Conservation (phyloP, 768 basidiomycete genomes). For the Boletus subparvulus region DNA sequence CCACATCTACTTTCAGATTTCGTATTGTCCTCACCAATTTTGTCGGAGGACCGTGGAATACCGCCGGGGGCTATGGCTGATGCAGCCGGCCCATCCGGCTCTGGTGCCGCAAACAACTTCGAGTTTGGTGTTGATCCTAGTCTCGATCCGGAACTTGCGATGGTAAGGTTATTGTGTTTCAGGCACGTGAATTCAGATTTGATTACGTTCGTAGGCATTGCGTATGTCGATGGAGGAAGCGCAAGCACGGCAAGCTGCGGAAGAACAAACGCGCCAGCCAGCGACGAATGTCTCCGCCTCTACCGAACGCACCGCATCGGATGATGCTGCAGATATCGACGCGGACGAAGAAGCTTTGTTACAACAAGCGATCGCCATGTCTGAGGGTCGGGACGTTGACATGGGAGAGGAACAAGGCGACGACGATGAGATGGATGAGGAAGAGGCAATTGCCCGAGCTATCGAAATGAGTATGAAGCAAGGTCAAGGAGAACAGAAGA, state of each 20-base stretch:
- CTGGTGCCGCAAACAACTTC: conserved; percentile 55
- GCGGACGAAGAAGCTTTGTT: conserved; percentile 80
- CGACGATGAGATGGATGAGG: conserved; percentile 77
- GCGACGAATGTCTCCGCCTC: conserved; percentile 23
- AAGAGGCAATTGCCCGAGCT: conserved; percentile 86
- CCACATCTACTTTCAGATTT: conserved; percentile 80
- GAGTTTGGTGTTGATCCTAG: conserved; percentile 94
- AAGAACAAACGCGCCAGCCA: conserved; percentile 37
- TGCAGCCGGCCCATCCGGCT: conserved; percentile 47
- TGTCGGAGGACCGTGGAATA: conserved; percentile 78
- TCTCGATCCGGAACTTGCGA: conserved; percentile 93
- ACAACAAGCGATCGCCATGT: conserved; percentile 74
- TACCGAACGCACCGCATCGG: conserved; percentile 14
- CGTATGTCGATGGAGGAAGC: conserved; percentile 98
- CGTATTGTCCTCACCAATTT: conserved; percentile 76
- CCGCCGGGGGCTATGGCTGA: conserved; percentile 58
- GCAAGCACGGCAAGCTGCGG: conserved; percentile 67
- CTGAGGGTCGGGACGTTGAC: conserved; percentile 55
- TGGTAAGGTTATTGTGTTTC: conserved; percentile 53
- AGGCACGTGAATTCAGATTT: neutral
- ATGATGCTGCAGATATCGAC: conserved; percentile 47
- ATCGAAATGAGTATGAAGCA: conserved; percentile 92
- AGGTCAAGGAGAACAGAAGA: conserved; percentile 46
- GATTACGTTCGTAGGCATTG: conserved; percentile 60
- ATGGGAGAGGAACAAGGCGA: conserved; percentile 50